These are phyloP conservation scores for Achaetomium macrosporum DNA, from an alignment of 2,329 filamentous ascomycete genomes.

Conservation along the genomic window DNA sequence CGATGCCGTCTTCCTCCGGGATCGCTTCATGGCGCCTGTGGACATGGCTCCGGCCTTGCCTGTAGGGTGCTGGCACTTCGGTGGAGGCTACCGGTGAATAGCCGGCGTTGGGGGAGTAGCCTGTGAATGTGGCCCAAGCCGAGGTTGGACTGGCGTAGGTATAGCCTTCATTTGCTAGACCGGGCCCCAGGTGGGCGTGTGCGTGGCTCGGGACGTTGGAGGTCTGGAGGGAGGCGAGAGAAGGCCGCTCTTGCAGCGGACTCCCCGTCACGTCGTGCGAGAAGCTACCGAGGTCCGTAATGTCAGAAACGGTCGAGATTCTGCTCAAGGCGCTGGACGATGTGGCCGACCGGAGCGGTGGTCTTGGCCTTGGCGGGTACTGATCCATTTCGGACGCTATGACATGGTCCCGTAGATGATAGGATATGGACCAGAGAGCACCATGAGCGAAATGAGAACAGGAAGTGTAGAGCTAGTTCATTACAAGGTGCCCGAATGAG, in stretches of 20 bases:
- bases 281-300: conserved; percentile 42
- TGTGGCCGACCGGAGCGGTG: conserved; percentile 20
- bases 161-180: conserved; percentile 22
- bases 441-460: background rate
- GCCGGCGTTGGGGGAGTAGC: conserved; percentile 9
- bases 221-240: conserved; percentile 37
- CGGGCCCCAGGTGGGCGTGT: conserved; percentile 6
- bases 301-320: conserved; percentile 29
- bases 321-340: conserved; percentile 23
- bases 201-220: conserved; percentile 12
- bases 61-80: conserved; percentile 2
- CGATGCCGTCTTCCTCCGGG: conserved; percentile 36
- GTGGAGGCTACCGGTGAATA: conserved; percentile 21
- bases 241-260: conserved; percentile 32
- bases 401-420: conserved; percentile 6
- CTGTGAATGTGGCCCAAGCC: conserved; percentile 18
- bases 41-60: conserved; percentile 14
- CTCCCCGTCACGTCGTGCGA: conserved; percentile 47
- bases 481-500: background rate
- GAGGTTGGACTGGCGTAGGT: conserved; percentile 11
- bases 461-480: background rate
- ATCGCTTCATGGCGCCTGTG: conserved; percentile 28
- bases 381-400: conserved; percentile 19
- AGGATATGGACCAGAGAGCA: background rate
- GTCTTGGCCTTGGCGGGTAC: conserved; percentile 14